Evolutionary conservation across 208 protist genomes (phyloP).

Genomic region (Herpetomonas samuelpessoai): DNA sequence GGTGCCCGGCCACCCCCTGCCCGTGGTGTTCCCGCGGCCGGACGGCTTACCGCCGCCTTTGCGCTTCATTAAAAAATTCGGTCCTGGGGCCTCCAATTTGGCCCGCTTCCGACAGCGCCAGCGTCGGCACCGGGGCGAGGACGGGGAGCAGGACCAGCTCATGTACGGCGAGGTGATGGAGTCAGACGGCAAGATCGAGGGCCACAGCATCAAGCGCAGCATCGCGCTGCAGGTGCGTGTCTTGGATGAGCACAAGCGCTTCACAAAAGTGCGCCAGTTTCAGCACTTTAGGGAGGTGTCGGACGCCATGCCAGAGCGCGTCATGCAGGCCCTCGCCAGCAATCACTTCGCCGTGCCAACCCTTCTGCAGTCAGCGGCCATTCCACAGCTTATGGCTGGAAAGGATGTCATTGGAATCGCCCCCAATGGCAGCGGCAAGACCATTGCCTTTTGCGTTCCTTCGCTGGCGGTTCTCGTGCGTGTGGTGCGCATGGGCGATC

Average conservation of each 20-base stretch:
- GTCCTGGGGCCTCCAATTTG: conserved; percentile 22
- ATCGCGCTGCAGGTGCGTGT: conserved; percentile 41
- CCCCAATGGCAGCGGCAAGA: conserved; percentile 96
- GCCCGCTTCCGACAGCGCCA: conserved; percentile 9
- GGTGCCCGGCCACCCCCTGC: conserved; percentile 52
- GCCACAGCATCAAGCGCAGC: conserved; percentile 30
- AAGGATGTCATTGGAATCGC: conserved; percentile 93
- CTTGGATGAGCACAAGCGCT: conserved; percentile 47
- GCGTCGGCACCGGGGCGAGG: conserved; percentile 16
- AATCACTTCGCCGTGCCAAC: conserved; percentile 59
- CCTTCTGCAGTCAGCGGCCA: conserved; percentile 76
- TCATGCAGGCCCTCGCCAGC: conserved; percentile 33
- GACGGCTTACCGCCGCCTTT: conserved; percentile 37
- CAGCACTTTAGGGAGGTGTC: conserved; percentile 44
- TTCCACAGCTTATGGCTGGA: conserved; percentile 81
- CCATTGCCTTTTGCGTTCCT: conserved; percentile 95
- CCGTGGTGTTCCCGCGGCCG: conserved; percentile 52
- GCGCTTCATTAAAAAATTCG: conserved; percentile 45
- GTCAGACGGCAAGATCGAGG: conserved; percentile 26
- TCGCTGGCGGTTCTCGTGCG: conserved; percentile 40
- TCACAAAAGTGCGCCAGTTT: conserved; percentile 26
- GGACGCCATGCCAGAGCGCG: conserved; percentile 37
- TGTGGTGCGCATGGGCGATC: neutral
- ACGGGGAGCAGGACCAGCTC: conserved; percentile 20
- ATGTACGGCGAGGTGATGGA: conserved; percentile 49